These are phyloP conservation scores for Tanacetum coccineum DNA, from an alignment of 129 eudicot genomes.

Conservation along the genomic window DNA sequence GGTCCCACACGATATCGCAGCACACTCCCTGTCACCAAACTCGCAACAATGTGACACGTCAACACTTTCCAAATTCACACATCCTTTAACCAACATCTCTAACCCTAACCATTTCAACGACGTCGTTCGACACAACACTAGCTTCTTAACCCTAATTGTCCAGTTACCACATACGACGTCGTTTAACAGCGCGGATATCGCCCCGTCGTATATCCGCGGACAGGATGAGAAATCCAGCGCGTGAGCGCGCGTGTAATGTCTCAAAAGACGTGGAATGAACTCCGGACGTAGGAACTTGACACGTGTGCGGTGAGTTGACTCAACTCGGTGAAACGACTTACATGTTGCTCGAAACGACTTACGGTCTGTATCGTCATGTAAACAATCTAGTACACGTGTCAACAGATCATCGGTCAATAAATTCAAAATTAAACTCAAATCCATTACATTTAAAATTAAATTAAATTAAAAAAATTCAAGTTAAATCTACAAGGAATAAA, in stretches of 20 bases:
- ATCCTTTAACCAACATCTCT: constrained; percentile 44
- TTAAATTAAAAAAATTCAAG: constrained; percentile 20
- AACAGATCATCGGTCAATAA: constrained; percentile 56
- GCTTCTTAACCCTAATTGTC: constrained; percentile 36
- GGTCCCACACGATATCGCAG: constrained; percentile 52
- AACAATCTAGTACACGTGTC: constrained; percentile 31
- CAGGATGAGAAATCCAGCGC: constrained; percentile 74
- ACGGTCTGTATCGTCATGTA: constrained; percentile 40
- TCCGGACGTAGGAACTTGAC: constrained; percentile 54
- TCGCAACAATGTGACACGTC: constrained; percentile 60
- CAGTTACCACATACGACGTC: constrained; percentile 23
- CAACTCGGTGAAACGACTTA: constrained; percentile 48
- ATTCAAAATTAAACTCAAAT: constrained; percentile 22
- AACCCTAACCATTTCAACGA: constrained; percentile 47
- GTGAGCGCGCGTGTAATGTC: constrained; percentile 28
- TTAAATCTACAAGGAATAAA: constrained; percentile 55
- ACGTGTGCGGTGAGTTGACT: constrained; percentile 48
- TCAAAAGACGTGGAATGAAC: constrained; percentile 44
- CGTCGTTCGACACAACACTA: constrained; percentile 40
- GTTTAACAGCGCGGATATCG: constrained; percentile 28
- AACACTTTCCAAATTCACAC: constrained; percentile 45
- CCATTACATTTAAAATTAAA: constrained; percentile 17
- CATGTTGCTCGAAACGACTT: constrained; percentile 70
- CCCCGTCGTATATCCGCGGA: constrained; percentile 47
- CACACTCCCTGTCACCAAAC: constrained; percentile 76